Evolutionary conservation across 495 filamentous ascomycete species (phyloP).

Genomic region (Trichoderma orchidacearum): DNA sequence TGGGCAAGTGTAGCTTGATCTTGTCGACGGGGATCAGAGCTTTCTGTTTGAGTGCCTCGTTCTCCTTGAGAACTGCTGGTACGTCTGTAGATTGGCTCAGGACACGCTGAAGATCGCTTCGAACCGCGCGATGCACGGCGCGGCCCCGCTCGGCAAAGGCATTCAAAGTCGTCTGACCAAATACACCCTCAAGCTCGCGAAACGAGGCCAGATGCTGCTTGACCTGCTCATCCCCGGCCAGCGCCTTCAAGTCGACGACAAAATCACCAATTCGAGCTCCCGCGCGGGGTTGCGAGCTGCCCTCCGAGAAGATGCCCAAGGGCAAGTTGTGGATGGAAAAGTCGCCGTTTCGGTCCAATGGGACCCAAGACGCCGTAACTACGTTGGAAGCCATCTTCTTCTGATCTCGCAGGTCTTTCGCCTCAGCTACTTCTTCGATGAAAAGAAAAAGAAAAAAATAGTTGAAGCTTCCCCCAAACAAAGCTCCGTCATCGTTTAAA

Average conservation of each 20-base stretch:
- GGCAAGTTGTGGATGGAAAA: slow-evolving; percentile 89
- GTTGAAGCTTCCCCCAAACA: not conserved
- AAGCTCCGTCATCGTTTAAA: no score
- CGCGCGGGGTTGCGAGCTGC: slow-evolving; percentile 39
- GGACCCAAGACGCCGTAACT: not conserved
- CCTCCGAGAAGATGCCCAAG: slow-evolving; percentile 68
- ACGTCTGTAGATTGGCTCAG: slow-evolving; percentile 39
- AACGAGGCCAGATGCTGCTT: slow-evolving; percentile 11
- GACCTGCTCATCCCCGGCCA: slow-evolving; percentile 16
- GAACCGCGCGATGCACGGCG: slow-evolving; percentile 54
- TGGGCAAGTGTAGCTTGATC: slow-evolving; percentile 64
- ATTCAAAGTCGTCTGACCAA: slow-evolving; percentile 59
- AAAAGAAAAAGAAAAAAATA: not conserved
- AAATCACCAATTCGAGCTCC: slow-evolving; percentile 71
- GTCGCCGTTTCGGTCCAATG: not conserved
- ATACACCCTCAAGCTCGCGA: slow-evolving; percentile 42
- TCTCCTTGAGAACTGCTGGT: slow-evolving; percentile 19
- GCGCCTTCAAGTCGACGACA: slow-evolving; percentile 61
- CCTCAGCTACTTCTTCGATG: not conserved
- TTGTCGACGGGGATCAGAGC: slow-evolving; percentile 36
- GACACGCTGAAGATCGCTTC: slow-evolving; percentile 59
- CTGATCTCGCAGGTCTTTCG: not conserved
- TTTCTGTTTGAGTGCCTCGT: slow-evolving; percentile 13
- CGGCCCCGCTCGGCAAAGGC: slow-evolving; percentile 69
- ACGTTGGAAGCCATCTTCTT: not conserved